Conservation (phyloP, 805 yeast species). For the Nakazawaea anatomiae region DNA sequence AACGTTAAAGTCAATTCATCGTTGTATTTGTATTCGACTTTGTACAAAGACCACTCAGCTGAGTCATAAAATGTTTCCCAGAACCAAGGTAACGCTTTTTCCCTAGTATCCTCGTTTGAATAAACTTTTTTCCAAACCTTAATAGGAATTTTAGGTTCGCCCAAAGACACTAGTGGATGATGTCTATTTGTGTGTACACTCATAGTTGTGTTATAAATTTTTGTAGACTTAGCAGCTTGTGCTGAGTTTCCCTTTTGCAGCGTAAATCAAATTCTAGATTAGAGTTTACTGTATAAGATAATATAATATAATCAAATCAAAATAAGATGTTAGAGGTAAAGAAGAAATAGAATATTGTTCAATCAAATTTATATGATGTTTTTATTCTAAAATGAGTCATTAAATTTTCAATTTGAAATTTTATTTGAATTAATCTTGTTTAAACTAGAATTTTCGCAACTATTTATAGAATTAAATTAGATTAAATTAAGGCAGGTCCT, state of each 20-base stretch:
- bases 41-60: conserved; percentile 82
- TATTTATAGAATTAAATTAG: too few relatives aligned
- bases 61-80: conserved; percentile 78
- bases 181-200: conserved; percentile 49
- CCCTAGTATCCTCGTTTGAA: conserved; percentile 90
- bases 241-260: conserved; percentile 39
- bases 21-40: conserved; percentile 86
- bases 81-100: conserved; percentile 86
- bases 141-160: conserved; percentile 52
- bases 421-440: too few relatives aligned
- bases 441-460: too few relatives aligned
- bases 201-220: background rate
- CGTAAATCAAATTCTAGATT: too few relatives aligned
- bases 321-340: too few relatives aligned
- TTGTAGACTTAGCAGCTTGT: background rate
- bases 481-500: too few relatives aligned
- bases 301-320: too few relatives aligned
- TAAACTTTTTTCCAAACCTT: conserved; percentile 88
- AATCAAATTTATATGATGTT: too few relatives aligned
- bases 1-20: conserved; percentile 86
- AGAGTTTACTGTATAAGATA: too few relatives aligned
- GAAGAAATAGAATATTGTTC: too few relatives aligned
- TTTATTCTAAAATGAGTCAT: too few relatives aligned
- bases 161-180: conserved; percentile 79
- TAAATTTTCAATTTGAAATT: too few relatives aligned